Conservation (phyloP, 768 basidiomycete genomes). For the Lactarius trivialis region DNA sequence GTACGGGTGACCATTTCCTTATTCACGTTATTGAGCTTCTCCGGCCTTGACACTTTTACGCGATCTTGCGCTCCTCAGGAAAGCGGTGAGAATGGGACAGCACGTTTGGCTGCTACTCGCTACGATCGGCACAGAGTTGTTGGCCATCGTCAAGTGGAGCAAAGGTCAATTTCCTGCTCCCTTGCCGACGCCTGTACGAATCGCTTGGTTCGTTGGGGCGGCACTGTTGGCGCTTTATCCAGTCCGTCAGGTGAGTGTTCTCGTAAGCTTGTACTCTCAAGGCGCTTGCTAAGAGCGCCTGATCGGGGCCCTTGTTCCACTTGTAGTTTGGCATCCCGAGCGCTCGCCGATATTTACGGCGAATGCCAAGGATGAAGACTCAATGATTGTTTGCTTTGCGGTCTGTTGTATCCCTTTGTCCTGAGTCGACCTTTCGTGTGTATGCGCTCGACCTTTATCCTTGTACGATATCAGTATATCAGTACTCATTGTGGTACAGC, state of each 20-base stretch:
- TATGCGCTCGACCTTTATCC: not conserved
- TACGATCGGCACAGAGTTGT: constrained; percentile 75
- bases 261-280: not conserved
- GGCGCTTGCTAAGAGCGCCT: constrained; percentile 14
- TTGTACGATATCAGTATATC: not conserved
- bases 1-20: constrained; percentile 35
- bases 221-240: constrained; percentile 65
- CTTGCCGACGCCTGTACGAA: constrained; percentile 54
- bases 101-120: constrained; percentile 84
- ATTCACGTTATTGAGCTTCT: constrained; percentile 6
- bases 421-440: not conserved
- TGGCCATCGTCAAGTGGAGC: constrained; percentile 81
- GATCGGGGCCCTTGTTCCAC: constrained; percentile 11
- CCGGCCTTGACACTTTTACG: constrained; percentile 14
- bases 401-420: not conserved
- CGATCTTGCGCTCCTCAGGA: constrained; percentile 37
- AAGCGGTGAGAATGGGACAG: constrained; percentile 83
- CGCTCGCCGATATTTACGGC: constrained; percentile 21
- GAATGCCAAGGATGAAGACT: constrained; percentile 13
- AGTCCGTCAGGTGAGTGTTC: constrained; percentile 47
- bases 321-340: constrained; percentile 23
- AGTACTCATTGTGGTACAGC: not conserved
- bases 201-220: constrained; percentile 59
- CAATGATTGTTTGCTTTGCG: constrained; percentile 10
- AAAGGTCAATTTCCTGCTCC: constrained; percentile 61